These are phyloP conservation scores for Tylopilus sp. DNA, from an alignment of 1,284 basidiomycete species.

Conservation along the genomic window DNA sequence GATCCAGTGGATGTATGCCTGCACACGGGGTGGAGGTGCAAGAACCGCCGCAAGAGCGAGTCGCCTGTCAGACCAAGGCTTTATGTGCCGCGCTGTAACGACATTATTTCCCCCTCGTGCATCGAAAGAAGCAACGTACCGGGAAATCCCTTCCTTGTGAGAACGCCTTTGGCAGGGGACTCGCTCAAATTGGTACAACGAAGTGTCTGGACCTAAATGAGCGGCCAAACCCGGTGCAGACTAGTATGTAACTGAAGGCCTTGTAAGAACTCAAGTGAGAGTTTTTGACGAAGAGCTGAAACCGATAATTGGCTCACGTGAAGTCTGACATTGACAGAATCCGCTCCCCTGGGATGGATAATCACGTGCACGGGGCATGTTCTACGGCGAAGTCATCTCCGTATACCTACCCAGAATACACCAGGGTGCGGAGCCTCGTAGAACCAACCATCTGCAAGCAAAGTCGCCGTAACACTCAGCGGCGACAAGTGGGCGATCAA, in stretches of 20 bases:
- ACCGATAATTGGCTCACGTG: neutral
- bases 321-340: constrained; percentile 1
- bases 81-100: constrained; percentile 24
- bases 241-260: neutral
- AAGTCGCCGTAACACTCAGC: constrained; percentile 8
- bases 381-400: constrained; percentile 22
- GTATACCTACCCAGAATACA: constrained; percentile 9
- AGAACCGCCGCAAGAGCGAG: constrained; percentile 7
- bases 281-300: neutral
- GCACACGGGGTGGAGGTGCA: constrained; percentile 17
- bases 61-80: constrained; percentile 9
- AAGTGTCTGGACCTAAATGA: neutral
- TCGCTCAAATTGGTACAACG: constrained; percentile 3
- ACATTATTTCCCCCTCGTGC: constrained; percentile 20
- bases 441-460: constrained; percentile 1
- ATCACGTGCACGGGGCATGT: constrained; percentile 10
- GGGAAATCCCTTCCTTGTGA: constrained; percentile 23
- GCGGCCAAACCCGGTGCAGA: neutral
- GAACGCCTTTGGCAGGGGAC: constrained; percentile 7
- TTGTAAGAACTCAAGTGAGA: neutral
- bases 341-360: neutral
- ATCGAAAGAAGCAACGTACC: constrained; percentile 27
- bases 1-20: constrained; percentile 24
- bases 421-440: constrained; percentile 1
- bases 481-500: constrained; percentile 18